Percentiles rank a stretch among this genome's conserved stretches.
phyloP scores from a whole-genome alignment of 1,284 basidiomycete genomes.

The Ceratobasidium sp. region DNA sequence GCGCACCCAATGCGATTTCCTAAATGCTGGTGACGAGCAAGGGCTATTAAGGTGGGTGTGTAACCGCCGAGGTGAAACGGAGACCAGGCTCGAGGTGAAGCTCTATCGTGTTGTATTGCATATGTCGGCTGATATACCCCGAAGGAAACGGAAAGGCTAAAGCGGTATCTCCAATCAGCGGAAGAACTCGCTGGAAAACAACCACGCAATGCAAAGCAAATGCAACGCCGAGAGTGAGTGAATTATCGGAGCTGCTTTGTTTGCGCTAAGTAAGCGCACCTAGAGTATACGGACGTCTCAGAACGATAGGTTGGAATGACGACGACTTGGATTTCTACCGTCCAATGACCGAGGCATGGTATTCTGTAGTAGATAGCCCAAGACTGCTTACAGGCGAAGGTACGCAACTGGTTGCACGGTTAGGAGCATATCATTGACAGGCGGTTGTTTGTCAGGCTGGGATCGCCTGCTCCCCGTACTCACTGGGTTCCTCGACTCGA shows the following conservation, averaged over 20 bases:
- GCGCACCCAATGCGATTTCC: not conserved
- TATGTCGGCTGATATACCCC: not conserved
- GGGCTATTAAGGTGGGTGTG: not conserved
- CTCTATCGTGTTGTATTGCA: too few species aligned
- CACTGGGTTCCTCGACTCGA: not conserved
- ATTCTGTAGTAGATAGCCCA: not conserved
- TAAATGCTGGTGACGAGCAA: not conserved
- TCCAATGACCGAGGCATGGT: not conserved
- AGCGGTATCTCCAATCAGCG: not conserved
- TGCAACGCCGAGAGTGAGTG: not conserved
- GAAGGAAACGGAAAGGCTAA: not conserved
- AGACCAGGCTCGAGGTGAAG: not conserved
- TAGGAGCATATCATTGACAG: not conserved
- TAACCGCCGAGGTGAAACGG: not conserved
- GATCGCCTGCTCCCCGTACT: slow-evolving; percentile 7
- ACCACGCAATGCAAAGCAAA: not conserved
- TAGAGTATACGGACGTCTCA: not conserved
- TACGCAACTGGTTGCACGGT: not conserved
- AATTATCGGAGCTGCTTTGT: not conserved
- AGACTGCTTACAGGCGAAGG: not conserved
- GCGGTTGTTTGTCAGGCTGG: not conserved
- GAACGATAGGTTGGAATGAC: slow-evolving; percentile 18
- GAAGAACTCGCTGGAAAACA: not conserved
- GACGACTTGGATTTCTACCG: not conserved
- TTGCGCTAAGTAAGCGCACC: not conserved